Evolutionary conservation across 2,329 filamentous ascomycete genomes (phyloP), one percentile per base, ranked within the genome.

Genomic region (Zymoseptoria crescenta): DNA sequence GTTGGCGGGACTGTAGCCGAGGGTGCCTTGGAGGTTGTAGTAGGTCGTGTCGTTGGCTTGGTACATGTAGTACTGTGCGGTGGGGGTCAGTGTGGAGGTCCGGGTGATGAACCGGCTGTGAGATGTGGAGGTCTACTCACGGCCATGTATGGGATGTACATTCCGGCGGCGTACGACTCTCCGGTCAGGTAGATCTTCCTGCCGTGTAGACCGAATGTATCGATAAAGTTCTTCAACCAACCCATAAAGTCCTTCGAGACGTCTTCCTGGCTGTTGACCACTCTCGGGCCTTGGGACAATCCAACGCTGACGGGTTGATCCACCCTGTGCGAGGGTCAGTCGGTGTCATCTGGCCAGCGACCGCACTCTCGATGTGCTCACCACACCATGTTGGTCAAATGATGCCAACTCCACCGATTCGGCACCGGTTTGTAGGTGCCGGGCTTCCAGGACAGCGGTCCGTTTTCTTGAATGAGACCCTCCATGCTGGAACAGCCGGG

Each of bases 321-420:
- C 9, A 81, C 80, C 20, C 24, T 45, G 35, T 5, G 6, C 4
- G 13, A 45, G 2, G 6, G 13, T 45, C 35, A 41, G 35, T 41
- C 35, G 3, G 16, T 2, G 3, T 16, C 3, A 16, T 5, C 35
- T 13, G 2, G 10, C 10, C 35, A 16, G 6, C 13, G 16, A 4
- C 16, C 10, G 13, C 10, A 41, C 4, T 13, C 2, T 1, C 6
- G 35, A 41, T n/a, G 35, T 16, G 16, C 35, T 41, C 35, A 45
- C 82, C 85, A 94, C 52, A 94, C 76, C 66, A 91, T 82, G 72
- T 91, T 91, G 56, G 88, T 88, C 41, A 92, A 73, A 55, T 87
- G 87, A 60, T 83, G 69, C 74, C 75, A 78, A 45, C 73, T 72
- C 70, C 73, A 79, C 0, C 74, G 72, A 59, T 79, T 79, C 61